Evolutionary conservation across 2,329 filamentous ascomycete genomes (phyloP).

Genomic region (Pseudogymnoascus sp.): DNA sequence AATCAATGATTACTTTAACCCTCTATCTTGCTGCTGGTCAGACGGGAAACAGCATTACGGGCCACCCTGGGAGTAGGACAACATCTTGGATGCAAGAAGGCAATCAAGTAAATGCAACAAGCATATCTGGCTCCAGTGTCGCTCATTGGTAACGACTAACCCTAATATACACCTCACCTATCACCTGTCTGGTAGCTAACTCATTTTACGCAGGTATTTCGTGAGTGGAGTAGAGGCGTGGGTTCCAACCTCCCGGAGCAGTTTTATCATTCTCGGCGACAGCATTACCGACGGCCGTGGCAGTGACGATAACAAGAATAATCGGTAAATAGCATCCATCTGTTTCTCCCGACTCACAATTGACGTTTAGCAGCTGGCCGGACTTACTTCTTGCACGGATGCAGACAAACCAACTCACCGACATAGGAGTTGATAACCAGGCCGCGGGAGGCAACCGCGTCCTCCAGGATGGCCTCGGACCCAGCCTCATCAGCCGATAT

Average conservation of each 20-base stretch:
- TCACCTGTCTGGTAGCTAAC: background rate
- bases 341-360: background rate
- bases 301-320: constrained; percentile 51
- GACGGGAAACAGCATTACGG: constrained; percentile 46
- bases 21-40: constrained; percentile 51
- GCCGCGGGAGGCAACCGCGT: constrained; percentile 62
- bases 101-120: constrained; percentile 42
- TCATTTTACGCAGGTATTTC: constrained; percentile 43
- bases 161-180: background rate
- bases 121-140: constrained; percentile 25
- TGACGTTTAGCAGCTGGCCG: constrained; percentile 39
- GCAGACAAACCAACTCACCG: constrained; percentile 36
- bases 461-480: constrained; percentile 52
- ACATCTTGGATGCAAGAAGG: constrained; percentile 51
- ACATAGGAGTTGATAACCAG: constrained; percentile 53
- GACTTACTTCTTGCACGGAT: constrained; percentile 45
- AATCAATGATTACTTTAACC: constrained; percentile 47
- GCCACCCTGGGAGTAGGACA: constrained; percentile 56
- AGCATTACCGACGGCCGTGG: constrained; percentile 60
- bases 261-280: constrained; percentile 50
- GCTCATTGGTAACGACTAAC: constrained; percentile 30
- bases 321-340: constrained; percentile 32
- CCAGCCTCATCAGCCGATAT: constrained; percentile 49
- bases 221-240: constrained; percentile 50
- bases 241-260: constrained; percentile 34